These are phyloP conservation scores for Wallacemonas collosoma DNA, from an alignment of 208 protist genomes.

Conservation along the genomic window DNA sequence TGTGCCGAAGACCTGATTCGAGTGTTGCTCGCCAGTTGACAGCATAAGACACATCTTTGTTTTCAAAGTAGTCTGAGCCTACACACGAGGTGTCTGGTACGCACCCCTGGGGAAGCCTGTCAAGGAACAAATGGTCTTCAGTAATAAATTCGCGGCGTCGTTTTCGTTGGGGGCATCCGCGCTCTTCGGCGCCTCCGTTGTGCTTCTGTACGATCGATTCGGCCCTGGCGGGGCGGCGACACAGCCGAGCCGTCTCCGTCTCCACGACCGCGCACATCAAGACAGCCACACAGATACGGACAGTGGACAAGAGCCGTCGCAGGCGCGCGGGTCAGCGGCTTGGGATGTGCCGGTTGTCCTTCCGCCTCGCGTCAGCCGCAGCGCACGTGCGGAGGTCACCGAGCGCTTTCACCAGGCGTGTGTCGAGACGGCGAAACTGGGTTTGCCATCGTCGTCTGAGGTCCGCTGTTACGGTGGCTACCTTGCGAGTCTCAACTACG, in stretches of 20 bases:
- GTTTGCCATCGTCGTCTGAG: slow-evolving; percentile 52
- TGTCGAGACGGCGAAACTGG: slow-evolving; percentile 32
- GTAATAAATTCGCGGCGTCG: background rate
- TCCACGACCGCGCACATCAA: background rate
- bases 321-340: background rate
- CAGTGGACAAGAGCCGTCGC: too few species aligned
- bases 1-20: too few species aligned
- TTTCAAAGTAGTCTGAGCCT: too few species aligned
- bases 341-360: slow-evolving; percentile 33
- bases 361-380: slow-evolving; percentile 25
- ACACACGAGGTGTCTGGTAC: too few species aligned
- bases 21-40: too few species aligned
- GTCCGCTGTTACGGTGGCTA: slow-evolving; percentile 78
- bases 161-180: slow-evolving; percentile 4
- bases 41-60: too few species aligned
- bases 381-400: slow-evolving; percentile 12
- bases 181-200: slow-evolving; percentile 9
- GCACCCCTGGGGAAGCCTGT: background rate
- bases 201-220: slow-evolving; percentile 13
- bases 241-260: too few species aligned
- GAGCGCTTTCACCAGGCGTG: slow-evolving; percentile 37
- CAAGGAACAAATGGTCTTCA: slow-evolving; percentile 11
- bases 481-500: slow-evolving; percentile 78
- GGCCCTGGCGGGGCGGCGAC: too few species aligned
- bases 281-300: background rate